Conservation (phyloP, 2,329 filamentous ascomycete species). For the Apiospora aurea region DNA sequence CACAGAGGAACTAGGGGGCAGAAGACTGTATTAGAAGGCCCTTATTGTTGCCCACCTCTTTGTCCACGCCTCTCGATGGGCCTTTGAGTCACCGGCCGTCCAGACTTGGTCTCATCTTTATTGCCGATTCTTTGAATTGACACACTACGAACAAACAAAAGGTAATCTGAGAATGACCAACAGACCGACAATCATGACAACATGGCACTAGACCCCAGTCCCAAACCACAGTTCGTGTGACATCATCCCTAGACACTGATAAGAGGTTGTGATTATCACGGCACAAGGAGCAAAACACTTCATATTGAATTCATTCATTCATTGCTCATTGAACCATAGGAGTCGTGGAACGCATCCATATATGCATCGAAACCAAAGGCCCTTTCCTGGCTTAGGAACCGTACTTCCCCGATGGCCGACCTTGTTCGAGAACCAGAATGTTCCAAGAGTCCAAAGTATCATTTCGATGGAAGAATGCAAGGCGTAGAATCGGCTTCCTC, state of each 20-base stretch:
- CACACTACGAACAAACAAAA: background rate
- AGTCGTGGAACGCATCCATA: background rate
- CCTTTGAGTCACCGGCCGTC: background rate
- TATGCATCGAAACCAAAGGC: background rate
- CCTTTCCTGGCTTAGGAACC: background rate
- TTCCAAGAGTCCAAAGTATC: conserved; percentile 7
- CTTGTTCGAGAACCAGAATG: conserved; percentile 15
- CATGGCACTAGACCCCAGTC: background rate
- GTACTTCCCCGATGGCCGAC: background rate
- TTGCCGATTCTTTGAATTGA: background rate
- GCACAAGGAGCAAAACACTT: background rate
- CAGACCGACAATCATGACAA: background rate
- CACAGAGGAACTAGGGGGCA: background rate
- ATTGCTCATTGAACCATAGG: background rate
- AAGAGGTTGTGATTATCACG: background rate
- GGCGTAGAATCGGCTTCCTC: background rate
- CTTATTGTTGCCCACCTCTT: background rate
- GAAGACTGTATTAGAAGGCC: background rate
- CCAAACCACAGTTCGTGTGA: background rate
- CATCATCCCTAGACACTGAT: background rate
- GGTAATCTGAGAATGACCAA: background rate
- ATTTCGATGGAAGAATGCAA: background rate
- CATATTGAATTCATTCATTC: background rate
- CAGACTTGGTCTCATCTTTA: background rate
- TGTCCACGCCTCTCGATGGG: background rate